Percentiles rank a stretch among this genome's conserved stretches.
phyloP scores from a whole-genome alignment of 306 rosid species.

The Pyrus pyrifolia region DNA sequence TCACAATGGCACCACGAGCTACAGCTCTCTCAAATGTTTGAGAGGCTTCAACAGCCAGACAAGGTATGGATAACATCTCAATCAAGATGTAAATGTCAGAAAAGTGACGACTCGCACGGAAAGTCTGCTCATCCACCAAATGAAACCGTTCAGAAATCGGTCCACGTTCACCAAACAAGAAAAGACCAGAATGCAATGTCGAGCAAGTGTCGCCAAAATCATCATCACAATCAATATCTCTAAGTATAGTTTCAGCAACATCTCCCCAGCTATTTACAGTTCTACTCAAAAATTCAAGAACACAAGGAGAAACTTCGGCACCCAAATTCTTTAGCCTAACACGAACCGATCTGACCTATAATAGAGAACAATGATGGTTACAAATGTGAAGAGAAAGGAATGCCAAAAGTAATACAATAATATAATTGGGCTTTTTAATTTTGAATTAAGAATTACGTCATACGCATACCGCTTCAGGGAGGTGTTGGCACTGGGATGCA shows the following conservation, averaged over 20 bases:
- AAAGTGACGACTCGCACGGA: slow-evolving; percentile 53
- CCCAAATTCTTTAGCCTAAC: slow-evolving; percentile 79
- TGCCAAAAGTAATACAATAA: neutral
- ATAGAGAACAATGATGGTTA: slow-evolving; percentile 24
- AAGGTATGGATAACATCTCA: slow-evolving; percentile 95
- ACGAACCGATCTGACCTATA: slow-evolving; percentile 88
- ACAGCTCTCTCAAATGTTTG: slow-evolving; percentile 98
- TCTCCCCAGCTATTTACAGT: slow-evolving; percentile 98
- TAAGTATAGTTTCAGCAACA: slow-evolving; percentile 90
- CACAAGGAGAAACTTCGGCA: slow-evolving; percentile 74
- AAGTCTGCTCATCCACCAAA: slow-evolving; percentile 64
- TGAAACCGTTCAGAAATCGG: slow-evolving; percentile 51
- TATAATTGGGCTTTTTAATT: neutral
- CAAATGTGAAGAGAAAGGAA: slow-evolving; percentile 8
- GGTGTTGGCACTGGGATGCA: slow-evolving; percentile 97
- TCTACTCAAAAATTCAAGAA: slow-evolving; percentile 83
- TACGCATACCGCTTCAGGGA: slow-evolving; percentile 88
- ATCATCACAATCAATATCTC: slow-evolving; percentile 88
- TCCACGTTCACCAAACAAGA: slow-evolving; percentile 70
- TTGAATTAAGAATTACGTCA: slow-evolving; percentile 18
- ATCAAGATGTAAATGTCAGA: slow-evolving; percentile 78
- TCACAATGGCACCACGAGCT: slow-evolving; percentile 76
- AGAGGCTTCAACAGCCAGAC: slow-evolving; percentile 92
- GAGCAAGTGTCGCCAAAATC: slow-evolving; percentile 71
- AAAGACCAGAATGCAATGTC: slow-evolving; percentile 47